Base-by-base conservation (phyloP, 2,329 filamentous ascomycete species). In the Bipolaris victoriae region DNA sequence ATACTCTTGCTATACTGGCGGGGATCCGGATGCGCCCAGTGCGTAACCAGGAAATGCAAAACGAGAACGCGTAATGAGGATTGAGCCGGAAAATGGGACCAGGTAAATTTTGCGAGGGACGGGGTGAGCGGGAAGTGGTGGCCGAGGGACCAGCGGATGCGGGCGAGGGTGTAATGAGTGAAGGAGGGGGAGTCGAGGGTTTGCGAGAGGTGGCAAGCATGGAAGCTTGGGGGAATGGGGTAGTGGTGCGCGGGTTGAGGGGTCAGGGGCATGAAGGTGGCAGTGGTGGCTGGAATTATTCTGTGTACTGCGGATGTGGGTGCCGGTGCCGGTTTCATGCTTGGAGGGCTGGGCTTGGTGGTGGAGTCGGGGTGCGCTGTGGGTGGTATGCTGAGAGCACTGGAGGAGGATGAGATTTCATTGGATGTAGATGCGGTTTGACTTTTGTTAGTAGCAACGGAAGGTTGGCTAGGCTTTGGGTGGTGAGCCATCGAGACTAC, bases 171-270 rank as follows among this genome's bases (percentile, higher is more conserved):
- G 22, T 63, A 43, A 31, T 68, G 68, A 44, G 62, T 57, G 57
- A 70, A 70, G 2, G 13, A 1, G 0, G 20, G 5, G 2, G 64
- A 48, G 18, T 50, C 31, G 44, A 69, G 57, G 18, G 49, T 54
- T 7, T 57, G 36, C 9, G 55, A 62, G n/a, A 68, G 58, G 1
- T 68, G 39, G 58, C 61, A 66, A n/a, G 66, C 65, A 4, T 46
- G 58, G 16, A 68, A 36, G 3, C 56, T 62, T 11, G 56, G 45
- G 26, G 26, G 26, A 9, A 29, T 10, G 26, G 26, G 26, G 3
- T 29, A 10, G 26, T 29, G 26, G 9, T 29, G 9, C 26, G 9
- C 1, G 26, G 26, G 26, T 29, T 29, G 26, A 2, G 6, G 26
- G 26, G 9, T 10, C 9, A 10, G 26, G 26, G 9, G 26, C 9